phyloP scores from a whole-genome alignment of 768 basidiomycete genomes.

The Sarcomyxa edulis region DNA sequence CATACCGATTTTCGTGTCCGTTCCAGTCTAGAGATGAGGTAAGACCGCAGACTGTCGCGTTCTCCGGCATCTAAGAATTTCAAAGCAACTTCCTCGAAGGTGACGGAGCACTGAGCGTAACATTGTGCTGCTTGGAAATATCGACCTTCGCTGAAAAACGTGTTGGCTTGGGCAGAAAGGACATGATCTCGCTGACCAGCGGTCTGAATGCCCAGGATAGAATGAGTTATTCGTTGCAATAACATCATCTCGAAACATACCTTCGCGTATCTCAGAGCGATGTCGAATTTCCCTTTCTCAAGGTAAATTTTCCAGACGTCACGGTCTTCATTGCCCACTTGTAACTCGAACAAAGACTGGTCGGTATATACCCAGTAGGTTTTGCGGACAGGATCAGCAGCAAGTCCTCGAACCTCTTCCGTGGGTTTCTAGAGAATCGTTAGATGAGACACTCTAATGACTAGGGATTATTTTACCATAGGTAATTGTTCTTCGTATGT shows the following conservation, averaged over 20 bases:
- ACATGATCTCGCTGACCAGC: constrained; percentile 84
- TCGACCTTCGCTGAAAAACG: constrained; percentile 70
- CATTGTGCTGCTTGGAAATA: constrained; percentile 91
- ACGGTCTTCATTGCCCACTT: constrained; percentile 81
- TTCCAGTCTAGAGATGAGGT: constrained; percentile 84
- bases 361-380: constrained; percentile 96
- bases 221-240: constrained; percentile 5
- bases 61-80: constrained; percentile 88
- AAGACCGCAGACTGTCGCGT: constrained; percentile 85
- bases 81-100: constrained; percentile 89
- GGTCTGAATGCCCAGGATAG: constrained; percentile 47
- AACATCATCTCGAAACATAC: constrained; percentile 28
- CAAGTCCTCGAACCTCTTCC: constrained; percentile 69
- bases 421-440: constrained; percentile 62
- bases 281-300: constrained; percentile 69
- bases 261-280: constrained; percentile 78
- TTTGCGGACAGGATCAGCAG: constrained; percentile 79
- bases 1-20: constrained; percentile 77
- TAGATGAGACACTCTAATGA: too few species aligned
- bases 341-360: constrained; percentile 83
- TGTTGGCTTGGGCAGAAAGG: constrained; percentile 76
- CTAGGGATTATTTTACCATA: constrained; percentile 44
- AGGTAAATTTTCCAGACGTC: constrained; percentile 94
- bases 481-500: constrained; percentile 83
- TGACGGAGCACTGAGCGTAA: constrained; percentile 82